A percentile compares a stretch with the other conserved stretches of the same genome.
Conservation (phyloP, 257 asterid species). For the Penstemon barbatus region DNA sequence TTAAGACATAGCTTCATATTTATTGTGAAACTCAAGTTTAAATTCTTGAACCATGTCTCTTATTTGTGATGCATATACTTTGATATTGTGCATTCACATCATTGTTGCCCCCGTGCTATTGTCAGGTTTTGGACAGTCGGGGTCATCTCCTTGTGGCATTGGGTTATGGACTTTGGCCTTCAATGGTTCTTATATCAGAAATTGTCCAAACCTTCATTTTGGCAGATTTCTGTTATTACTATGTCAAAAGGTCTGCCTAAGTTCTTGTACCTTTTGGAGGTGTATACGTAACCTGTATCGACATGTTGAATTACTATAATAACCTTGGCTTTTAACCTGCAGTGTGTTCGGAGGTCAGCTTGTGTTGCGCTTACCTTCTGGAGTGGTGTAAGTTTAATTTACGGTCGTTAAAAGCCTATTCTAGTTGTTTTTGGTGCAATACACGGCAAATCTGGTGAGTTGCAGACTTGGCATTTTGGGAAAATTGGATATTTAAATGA, state of each 20-base stretch:
- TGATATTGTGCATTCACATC: not conserved
- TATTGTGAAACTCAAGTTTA: too few relatives aligned
- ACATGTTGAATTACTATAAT: constrained; percentile 5
- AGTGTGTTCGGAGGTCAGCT: constrained; percentile 80
- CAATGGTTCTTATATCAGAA: constrained; percentile 70
- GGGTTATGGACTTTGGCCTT: constrained; percentile 75
- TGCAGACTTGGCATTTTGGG: constrained; percentile 10
- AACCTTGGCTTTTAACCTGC: constrained; percentile 32
- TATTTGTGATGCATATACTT: too few relatives aligned
- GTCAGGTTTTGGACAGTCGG: constrained; percentile 63
- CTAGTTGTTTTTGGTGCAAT: constrained; percentile 20
- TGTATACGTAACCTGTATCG: not conserved
- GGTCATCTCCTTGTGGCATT: constrained; percentile 64
- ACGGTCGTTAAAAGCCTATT: constrained; percentile 17
- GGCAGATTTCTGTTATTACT: constrained; percentile 75
- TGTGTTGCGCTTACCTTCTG: constrained; percentile 72
- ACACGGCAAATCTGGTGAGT: constrained; percentile 27
- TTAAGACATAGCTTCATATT: not conserved
- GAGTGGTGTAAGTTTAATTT: constrained; percentile 59
- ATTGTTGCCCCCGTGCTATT: constrained; percentile 15
- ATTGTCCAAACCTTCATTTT: constrained; percentile 71
- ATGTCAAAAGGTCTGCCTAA: constrained; percentile 55
- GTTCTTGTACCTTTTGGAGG: not conserved
- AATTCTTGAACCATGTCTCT: too few relatives aligned
- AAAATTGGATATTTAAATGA: constrained; percentile 21